These are phyloP conservation scores for Brasenia schreberi DNA, from an alignment of 164 flowering plant species.

Conservation along the genomic window DNA sequence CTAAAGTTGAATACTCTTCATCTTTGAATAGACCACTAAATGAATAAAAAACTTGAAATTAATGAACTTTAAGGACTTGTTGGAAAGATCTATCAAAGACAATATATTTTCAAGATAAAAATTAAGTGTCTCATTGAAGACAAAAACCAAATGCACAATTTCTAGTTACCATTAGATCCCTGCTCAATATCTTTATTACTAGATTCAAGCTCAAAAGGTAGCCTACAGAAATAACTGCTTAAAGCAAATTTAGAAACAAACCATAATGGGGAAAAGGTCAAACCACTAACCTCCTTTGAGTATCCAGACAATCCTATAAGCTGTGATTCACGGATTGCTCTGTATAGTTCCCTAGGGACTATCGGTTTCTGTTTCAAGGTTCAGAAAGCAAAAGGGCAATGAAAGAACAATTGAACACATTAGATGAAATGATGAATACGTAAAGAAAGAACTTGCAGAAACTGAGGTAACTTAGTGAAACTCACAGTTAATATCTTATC, in stretches of 20 bases:
- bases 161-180: not conserved
- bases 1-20: no score
- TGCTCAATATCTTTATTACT: not conserved
- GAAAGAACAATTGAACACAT: not conserved
- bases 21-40: no score
- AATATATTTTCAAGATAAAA: not conserved
- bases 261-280: not conserved
- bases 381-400: no score
- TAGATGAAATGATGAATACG: not conserved
- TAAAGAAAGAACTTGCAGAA: not conserved
- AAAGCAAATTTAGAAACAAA: not conserved
- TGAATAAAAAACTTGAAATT: not conserved
- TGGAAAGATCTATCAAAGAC: not conserved
- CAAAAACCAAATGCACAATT: not conserved
- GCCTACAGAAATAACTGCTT: no score
- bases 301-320: conserved; percentile 83
- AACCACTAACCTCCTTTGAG: conserved; percentile 58
- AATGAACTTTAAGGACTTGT: not conserved
- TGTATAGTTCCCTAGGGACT: conserved; percentile 55
- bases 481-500: conserved; percentile 73
- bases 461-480: not conserved
- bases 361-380: conserved; percentile 64
- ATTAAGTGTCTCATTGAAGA: not conserved
- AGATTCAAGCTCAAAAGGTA: not conserved
- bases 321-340: conserved; percentile 76